These are phyloP conservation scores for Phoenix dactylifera DNA, from an alignment of 176 grass and related monocot genomes.

Conservation along the genomic window DNA sequence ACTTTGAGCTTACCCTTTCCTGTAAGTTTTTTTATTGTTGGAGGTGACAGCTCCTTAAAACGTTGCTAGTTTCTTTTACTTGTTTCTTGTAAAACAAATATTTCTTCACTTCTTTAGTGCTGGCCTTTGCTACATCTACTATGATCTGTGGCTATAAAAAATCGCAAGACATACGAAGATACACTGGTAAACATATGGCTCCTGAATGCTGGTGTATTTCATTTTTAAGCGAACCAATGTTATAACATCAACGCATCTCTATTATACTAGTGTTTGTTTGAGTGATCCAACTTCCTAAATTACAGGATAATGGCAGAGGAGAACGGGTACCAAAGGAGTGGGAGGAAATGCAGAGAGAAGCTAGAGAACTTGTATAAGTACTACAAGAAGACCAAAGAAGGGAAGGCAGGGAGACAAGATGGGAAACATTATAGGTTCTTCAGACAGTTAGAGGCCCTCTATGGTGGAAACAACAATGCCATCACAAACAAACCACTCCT, in stretches of 20 bases:
- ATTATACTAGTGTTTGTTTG: constrained; percentile 20
- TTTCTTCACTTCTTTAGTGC: too few species aligned
- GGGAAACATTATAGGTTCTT: constrained; percentile 87
- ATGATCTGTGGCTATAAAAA: too few species aligned
- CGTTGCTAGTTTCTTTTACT: too few species aligned
- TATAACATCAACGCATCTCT: neutral
- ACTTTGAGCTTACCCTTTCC: too few species aligned
- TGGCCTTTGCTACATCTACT: too few species aligned
- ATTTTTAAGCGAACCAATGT: neutral
- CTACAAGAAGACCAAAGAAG: constrained; percentile 94
- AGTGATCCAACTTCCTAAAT: neutral
- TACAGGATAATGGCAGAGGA: constrained; percentile 59
- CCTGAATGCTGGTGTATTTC: too few species aligned
- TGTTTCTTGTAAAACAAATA: too few species aligned
- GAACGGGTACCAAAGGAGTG: constrained; percentile 68
- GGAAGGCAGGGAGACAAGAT: constrained; percentile 53
- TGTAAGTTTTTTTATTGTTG: too few species aligned
- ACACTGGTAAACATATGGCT: too few species aligned
- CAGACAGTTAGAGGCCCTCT: constrained; percentile 78
- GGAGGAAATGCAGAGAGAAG: constrained; percentile 96
- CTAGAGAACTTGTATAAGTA: constrained; percentile 98
- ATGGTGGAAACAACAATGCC: constrained; percentile 21
- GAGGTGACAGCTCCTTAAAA: too few species aligned
- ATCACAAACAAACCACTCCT: neutral
- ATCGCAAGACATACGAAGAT: too few species aligned